Percentiles rank a stretch among this genome's conserved stretches.
phyloP scores from a whole-genome alignment of 441 rosid species.

The Gossypium davidsonii region DNA sequence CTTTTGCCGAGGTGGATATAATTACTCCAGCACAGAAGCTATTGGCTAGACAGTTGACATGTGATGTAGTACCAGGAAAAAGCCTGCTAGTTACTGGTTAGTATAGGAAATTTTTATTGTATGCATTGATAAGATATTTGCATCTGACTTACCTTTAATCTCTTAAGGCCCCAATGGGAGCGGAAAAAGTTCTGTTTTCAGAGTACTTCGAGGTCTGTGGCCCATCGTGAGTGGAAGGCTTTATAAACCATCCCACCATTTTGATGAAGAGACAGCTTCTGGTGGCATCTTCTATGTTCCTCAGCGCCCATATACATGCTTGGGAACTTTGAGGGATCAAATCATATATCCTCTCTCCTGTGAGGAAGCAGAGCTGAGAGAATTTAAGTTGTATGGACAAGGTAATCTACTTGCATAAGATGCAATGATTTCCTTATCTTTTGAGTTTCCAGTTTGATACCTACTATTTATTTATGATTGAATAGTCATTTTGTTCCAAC shows the following conservation, averaged over 20 bases:
- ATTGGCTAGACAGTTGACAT: constrained; percentile 80
- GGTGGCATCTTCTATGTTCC: constrained; percentile 89
- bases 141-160: constrained; percentile 27
- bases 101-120: constrained; percentile 25
- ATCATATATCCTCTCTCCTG: constrained; percentile 91
- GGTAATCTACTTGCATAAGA: constrained; percentile 36
- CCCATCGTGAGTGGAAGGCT: constrained; percentile 82
- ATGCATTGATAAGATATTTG: constrained; percentile 16
- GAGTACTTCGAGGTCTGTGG: constrained; percentile 96
- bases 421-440: constrained; percentile 4
- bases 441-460: constrained; percentile 2
- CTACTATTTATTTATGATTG: neutral
- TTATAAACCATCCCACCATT: constrained; percentile 55
- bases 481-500: neutral
- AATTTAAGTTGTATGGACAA: constrained; percentile 40
- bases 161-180: constrained; percentile 94
- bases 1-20: constrained; percentile 78
- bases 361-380: constrained; percentile 67
- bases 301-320: constrained; percentile 92
- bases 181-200: constrained; percentile 94
- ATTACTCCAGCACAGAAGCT: constrained; percentile 88
- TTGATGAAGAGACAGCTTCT: constrained; percentile 43
- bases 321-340: constrained; percentile 98
- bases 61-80: constrained; percentile 65
- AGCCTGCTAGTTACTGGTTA: constrained; percentile 97